Base-by-base conservation (phyloP, 345 rosid species). In the Hirschfeldia incana region DNA sequence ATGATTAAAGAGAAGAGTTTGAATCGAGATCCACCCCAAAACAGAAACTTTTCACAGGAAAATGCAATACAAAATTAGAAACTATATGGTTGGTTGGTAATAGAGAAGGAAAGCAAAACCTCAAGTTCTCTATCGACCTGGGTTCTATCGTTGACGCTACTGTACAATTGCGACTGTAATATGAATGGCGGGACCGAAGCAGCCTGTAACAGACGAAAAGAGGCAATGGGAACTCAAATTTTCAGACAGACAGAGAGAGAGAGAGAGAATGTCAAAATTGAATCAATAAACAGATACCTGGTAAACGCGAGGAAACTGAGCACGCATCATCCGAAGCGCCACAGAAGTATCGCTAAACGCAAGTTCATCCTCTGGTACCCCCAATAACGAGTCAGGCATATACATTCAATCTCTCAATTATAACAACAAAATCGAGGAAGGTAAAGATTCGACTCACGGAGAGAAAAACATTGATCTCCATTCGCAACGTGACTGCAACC, bases 121-220 rank as follows among this genome's bases (percentile, higher is more conserved):
- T 93, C 99, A 36, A 93, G 74, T 79, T 95, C 96, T 78, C 96
- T 85, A 76, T 93, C 99, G 36, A 93, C 96, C 80, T 86, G 93
- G 21, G 96, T 93, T 82, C 97, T 87, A 82, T 91, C 91, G 72
- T 74, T 85, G 32, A 95, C 91, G 44, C 93, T 88, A 87, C 97
- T 93, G 77, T 95, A 93, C 67, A 90, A 63, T 65, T 93, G 99
- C 28, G 99, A 95, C 78, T 87, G 93, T 73, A 93, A 82, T 81
- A 93, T 80, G 75, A 95, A 91, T 6, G 98, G 97, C 76, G 82
- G 92, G 78, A 90, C 73, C 16, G 90, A 83, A 66, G 85, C 88
- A 97, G 3, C 4, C 2, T 90, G 83, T 71, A 51, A 82, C 57
- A 58, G n/a, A 78, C 78, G 9, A 62, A 16, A 15, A 69, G 69